Evolutionary conservation across 306 rosid genomes (phyloP).

Genomic region (Potentilla sterilis): DNA sequence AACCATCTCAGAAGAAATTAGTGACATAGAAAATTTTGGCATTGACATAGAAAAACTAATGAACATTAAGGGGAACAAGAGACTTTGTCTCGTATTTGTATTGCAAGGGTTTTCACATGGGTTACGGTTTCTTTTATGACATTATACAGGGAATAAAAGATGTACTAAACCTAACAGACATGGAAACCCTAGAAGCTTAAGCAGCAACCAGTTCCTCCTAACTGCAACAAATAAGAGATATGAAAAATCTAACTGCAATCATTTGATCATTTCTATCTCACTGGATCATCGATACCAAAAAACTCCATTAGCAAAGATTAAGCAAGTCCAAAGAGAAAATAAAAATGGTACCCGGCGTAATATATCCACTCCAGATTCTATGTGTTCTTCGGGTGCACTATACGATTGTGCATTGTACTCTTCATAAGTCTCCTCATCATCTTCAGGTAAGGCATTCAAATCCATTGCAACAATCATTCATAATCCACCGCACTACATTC

Average conservation of each 20-base stretch:
- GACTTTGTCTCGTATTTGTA: background rate
- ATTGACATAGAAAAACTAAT: background rate
- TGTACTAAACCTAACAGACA: background rate
- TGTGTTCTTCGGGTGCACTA: conserved; percentile 65
- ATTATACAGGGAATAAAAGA: background rate
- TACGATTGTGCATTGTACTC: conserved; percentile 35
- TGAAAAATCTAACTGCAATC: background rate
- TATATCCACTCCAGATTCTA: conserved; percentile 73
- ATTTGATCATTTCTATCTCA: conserved; percentile 1
- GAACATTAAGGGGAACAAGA: background rate
- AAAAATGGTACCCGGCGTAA: conserved; percentile 76
- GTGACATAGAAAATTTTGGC: background rate
- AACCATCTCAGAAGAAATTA: background rate
- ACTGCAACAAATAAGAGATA: background rate
- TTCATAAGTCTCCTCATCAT: conserved; percentile 78
- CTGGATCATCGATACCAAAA: background rate
- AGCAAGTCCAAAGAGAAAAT: background rate
- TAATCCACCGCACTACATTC: conserved; percentile 54
- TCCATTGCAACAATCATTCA: conserved; percentile 94
- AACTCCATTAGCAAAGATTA: background rate
- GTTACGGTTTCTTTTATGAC: background rate
- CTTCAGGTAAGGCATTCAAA: conserved; percentile 96
- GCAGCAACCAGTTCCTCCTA: background rate
- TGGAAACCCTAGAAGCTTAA: conserved; percentile 16
- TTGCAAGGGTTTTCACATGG: background rate